Base-by-base conservation (phyloP, 768 basidiomycete species). In the Flagelloscypha sp. region DNA sequence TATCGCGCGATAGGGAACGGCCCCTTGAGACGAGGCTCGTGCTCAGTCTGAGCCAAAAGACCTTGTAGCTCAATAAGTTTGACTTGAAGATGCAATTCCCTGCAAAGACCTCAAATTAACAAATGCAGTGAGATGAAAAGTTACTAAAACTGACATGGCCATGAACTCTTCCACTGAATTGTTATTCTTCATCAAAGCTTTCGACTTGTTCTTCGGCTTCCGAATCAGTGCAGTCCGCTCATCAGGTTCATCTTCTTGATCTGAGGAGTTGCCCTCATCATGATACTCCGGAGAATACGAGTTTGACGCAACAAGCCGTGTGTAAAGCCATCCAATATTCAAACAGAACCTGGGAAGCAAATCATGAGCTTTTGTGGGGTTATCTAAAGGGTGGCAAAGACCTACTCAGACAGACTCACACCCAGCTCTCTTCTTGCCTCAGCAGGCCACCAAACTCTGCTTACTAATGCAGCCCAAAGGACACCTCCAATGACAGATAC, bases 1-100 rank as follows among this genome's bases (percentile, higher is more conserved):
- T 98, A 99, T 7, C 92, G 62, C 31, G 73, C 58, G 11, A 86
- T 74, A 2, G 94, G 94, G 60, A 97, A 98, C 0, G 93, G 90
- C 0, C 95, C 95, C 53, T 98, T 99, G 38, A 97, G 56, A 20
- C 95, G 80, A 5, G 93, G 93, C 50, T 99, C 95, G 49, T 93
- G 83, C 43, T 82, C 80, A 0, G 95, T 84, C 48, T 97, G 87
- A 7, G 77, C 74, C 27, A 99, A 66, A n/a, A 97, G 60, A 1
- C 72, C 78, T 47, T 90, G 83, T 7, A 98, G 64, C 51, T 86
- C 77, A 25, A 93, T 85, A 28, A 99, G 61, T 52, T 89, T 84
- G 49, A 86, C 81, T 49, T 98, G 95, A 8, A 98, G 66, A 53
- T 95, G 90, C 7, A 98, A 65, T 54, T 98, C 95, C 94, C 92